A percentile compares a stretch with the other conserved stretches of the same genome.
Conservation (phyloP, 2,329 filamentous ascomycete genomes). For the Boeremia lycopersici region DNA sequence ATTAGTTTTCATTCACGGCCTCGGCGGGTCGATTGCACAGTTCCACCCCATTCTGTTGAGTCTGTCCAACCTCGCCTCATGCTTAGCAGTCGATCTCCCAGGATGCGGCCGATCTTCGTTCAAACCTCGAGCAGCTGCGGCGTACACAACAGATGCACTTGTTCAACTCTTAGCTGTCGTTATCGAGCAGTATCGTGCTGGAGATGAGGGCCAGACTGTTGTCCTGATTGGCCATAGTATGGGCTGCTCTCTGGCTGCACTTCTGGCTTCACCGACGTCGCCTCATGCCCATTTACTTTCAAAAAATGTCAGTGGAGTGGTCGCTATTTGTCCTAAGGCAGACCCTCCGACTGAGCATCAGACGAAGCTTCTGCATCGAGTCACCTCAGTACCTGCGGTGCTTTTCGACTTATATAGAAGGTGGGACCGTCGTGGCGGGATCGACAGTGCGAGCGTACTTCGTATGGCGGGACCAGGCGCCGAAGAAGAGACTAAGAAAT, state of each 20-base stretch:
- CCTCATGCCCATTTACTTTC: constrained; percentile 60
- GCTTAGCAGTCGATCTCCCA: constrained; percentile 86
- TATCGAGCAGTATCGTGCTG: constrained; percentile 75
- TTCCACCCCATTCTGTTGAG: constrained; percentile 82
- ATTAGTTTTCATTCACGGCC: constrained; percentile 87
- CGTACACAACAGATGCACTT: constrained; percentile 79
- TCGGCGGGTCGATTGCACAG: constrained; percentile 90
- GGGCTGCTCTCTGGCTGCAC: constrained; percentile 78
- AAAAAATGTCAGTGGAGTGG: constrained; percentile 72
- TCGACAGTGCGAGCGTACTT: constrained; percentile 76
- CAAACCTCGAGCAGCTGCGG: constrained; percentile 71
- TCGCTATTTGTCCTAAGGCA: constrained; percentile 81
- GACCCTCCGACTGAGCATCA: constrained; percentile 64
- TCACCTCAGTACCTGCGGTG: constrained; percentile 72
- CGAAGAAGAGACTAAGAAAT: constrained; percentile 67
- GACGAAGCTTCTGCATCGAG: constrained; percentile 57
- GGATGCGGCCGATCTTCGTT: constrained; percentile 86
- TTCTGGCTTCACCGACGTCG: constrained; percentile 68
- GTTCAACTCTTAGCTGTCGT: constrained; percentile 75
- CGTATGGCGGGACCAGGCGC: constrained; percentile 75
- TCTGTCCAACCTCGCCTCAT: constrained; percentile 81
- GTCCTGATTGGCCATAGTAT: constrained; percentile 88
- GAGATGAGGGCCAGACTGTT: constrained; percentile 69
- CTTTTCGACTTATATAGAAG: constrained; percentile 77
- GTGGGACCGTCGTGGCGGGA: constrained; percentile 80